These are phyloP conservation scores for Trametes coccinea DNA, from an alignment of 768 basidiomycete species.

Conservation along the genomic window DNA sequence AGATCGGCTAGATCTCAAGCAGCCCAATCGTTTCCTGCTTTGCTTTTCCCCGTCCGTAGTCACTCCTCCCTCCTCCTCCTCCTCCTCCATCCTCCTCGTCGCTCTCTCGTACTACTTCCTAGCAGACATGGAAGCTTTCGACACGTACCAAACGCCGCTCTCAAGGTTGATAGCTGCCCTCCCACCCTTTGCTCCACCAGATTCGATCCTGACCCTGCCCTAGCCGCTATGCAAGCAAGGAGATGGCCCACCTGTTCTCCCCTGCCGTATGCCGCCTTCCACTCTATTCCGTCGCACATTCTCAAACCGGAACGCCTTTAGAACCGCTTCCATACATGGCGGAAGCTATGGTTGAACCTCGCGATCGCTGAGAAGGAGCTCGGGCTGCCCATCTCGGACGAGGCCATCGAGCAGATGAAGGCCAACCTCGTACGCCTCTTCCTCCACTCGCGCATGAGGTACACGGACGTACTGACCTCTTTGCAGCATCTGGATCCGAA, in stretches of 20 bases:
- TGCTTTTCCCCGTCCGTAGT: not conserved
- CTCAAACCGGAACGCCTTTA: slow-evolving; percentile 31
- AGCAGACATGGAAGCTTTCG: slow-evolving; percentile 58
- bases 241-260: slow-evolving; percentile 98
- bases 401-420: slow-evolving; percentile 94
- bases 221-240: slow-evolving; percentile 98
- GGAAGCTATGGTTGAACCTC: slow-evolving; percentile 92
- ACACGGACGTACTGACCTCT: not conserved
- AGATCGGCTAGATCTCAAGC: slow-evolving; percentile 2
- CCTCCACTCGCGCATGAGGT: not conserved
- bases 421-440: slow-evolving; percentile 70
- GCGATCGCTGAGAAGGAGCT: slow-evolving; percentile 97
- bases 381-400: slow-evolving; percentile 84
- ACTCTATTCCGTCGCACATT: not conserved
- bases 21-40: not conserved
- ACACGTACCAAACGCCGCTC: slow-evolving; percentile 80
- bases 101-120: not conserved
- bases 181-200: not conserved
- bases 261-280: slow-evolving; percentile 61
- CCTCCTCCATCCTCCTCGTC: not conserved
- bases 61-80: too few species aligned
- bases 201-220: slow-evolving; percentile 5
- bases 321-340: slow-evolving; percentile 96
- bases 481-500: slow-evolving; percentile 75
- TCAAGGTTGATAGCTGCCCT: slow-evolving; percentile 53